Evolutionary conservation across 2,329 filamentous ascomycete species (phyloP).

Genomic region (Ophiostoma sp.): DNA sequence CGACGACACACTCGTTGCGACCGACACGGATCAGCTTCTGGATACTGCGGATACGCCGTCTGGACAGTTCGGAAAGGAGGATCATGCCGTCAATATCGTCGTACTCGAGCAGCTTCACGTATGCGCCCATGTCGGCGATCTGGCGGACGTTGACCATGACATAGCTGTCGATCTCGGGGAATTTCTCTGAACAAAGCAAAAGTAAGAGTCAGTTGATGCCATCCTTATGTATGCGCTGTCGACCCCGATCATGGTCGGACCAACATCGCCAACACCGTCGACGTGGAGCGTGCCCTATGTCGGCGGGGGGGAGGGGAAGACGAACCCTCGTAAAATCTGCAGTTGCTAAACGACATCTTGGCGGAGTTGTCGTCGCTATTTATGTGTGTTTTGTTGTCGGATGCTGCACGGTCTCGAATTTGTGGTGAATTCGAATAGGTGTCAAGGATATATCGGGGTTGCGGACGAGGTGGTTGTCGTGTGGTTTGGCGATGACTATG

Average conservation of each 20-base stretch:
- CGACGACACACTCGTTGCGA: conserved; percentile 96
- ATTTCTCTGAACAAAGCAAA: conserved; percentile 48
- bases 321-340: conserved; percentile 36
- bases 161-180: conserved; percentile 97
- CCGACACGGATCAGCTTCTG: conserved; percentile 98
- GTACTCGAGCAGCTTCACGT: conserved; percentile 98
- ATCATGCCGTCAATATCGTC: conserved; percentile 99
- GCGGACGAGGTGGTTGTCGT: conserved; percentile 10
- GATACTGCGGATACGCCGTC: conserved; percentile 96
- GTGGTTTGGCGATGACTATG: conserved; percentile 14
- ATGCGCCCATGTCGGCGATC: conserved; percentile 99
- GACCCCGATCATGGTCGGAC: neutral
- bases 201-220: neutral
- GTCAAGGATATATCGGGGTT: conserved; percentile 13
- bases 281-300: conserved; percentile 11
- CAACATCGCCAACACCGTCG: neutral
- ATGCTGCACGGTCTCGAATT: neutral
- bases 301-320: conserved; percentile 15
- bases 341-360: conserved; percentile 38
- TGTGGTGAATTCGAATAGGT: neutral
- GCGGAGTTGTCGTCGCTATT: conserved; percentile 21
- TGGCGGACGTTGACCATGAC: conserved; percentile 95
- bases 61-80: conserved; percentile 90
- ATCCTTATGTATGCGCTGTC: neutral
- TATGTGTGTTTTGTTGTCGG: neutral